Evolutionary conservation across 108 stramenopile genomes (phyloP), one percentile per base, ranked within the genome.

Genomic region (Skeletonema grethae): DNA sequence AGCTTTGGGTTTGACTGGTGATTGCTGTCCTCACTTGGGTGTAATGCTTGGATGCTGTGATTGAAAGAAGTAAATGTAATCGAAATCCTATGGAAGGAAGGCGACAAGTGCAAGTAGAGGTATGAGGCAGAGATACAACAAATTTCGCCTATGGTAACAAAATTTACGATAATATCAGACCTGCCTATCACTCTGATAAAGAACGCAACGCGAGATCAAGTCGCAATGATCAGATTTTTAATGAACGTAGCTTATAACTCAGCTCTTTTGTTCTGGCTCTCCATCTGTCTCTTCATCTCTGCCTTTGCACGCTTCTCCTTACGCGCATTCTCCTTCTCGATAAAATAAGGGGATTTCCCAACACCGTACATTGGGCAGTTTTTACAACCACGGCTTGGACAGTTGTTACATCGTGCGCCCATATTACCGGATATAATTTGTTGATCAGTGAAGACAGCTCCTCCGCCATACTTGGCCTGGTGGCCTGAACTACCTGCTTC

Each of bases 321-420:
- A 11, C 93, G 84, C 32, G 53, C 73, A 48, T 80, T 67, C 68
- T 95, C 94, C 63, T 84, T 82, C 82, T 72, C 65, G 74, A 88
- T 70, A 70, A 88, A 97, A 34, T 94, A 90, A 9, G 95, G 95
- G 72, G 95, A 95, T 70, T 91, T 80, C 0, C 95, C 95, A 11
- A 97, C 93, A 8, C 95, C 90, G 70, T 84, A 97, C 97, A 97
- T 94, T 29, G 94, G 94, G 72, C 94, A 95, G 24, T 90, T 80
- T 41, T 63, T 66, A 50, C 94, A 95, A 13, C 92, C 90, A 24
- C 86, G 56, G 67, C 82, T 69, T 66, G 87, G 69, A 69, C 95
- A 96, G 72, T 96, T 96, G 57, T 72, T 80, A 75, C 95, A 96
- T 63, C 95, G 86, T 25, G 85, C 22, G 7, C 70, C 85, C 75